These are phyloP conservation scores for Coccinonectria pachysandricola DNA, from an alignment of 2,329 filamentous ascomycete genomes.

Conservation along the genomic window DNA sequence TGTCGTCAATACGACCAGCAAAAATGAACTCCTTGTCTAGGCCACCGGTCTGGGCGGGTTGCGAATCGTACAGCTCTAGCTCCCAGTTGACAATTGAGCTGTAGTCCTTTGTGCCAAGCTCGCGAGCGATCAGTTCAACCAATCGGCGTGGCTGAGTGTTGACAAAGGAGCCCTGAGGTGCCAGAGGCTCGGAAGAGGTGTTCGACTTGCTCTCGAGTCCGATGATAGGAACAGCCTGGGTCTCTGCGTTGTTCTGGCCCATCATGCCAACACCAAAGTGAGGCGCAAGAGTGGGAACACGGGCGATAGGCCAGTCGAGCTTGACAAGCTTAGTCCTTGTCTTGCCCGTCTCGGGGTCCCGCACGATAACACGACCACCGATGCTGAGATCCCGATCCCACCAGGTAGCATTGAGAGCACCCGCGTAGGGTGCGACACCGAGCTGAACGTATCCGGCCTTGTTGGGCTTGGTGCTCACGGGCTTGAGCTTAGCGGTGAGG, in stretches of 20 bases:
- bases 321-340: conserved; percentile 76
- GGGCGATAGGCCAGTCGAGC: conserved; percentile 87
- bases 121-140: conserved; percentile 68
- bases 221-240: conserved; percentile 87
- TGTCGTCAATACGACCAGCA: conserved; percentile 91
- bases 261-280: conserved; percentile 77
- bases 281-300: conserved; percentile 82
- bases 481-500: conserved; percentile 82
- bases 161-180: conserved; percentile 60
- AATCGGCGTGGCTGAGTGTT: conserved; percentile 77
- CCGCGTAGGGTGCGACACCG: conserved; percentile 87
- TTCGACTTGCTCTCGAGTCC: conserved; percentile 63
- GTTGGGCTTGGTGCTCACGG: conserved; percentile 72
- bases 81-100: conserved; percentile 88
- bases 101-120: conserved; percentile 64
- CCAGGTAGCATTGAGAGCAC: conserved; percentile 81
- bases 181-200: conserved; percentile 34
- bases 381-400: conserved; percentile 93
- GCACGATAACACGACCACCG: conserved; percentile 79
- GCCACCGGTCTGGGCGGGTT: conserved; percentile 74
- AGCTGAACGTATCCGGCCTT: conserved; percentile 82
- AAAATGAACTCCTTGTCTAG: conserved; percentile 91
- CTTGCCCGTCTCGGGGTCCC: conserved; percentile 61
- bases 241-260: conserved; percentile 69
- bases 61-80: conserved; percentile 84